Evolutionary conservation across 164 flowering plant species (phyloP).

Genomic region (Echeveria elegans): DNA sequence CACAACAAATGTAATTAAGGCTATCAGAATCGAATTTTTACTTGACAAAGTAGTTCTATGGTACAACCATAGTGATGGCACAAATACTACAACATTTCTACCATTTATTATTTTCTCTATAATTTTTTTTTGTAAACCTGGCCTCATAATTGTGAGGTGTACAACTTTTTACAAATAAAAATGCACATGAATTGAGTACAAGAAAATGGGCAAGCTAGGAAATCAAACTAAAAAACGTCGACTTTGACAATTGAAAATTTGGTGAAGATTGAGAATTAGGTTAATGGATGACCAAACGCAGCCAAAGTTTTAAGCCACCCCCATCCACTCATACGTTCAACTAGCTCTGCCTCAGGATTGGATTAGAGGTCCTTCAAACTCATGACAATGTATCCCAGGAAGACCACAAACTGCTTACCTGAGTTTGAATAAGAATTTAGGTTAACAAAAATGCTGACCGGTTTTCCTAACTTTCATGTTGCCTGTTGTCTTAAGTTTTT

Average conservation of each 20-base stretch:
- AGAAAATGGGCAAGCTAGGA: too few species aligned
- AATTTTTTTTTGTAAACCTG: neutral
- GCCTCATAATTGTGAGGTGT: too few species aligned
- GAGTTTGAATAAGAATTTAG: neutral
- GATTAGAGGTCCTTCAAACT: neutral
- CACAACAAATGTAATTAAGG: too few species aligned
- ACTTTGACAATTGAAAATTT: neutral
- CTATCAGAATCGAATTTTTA: too few species aligned
- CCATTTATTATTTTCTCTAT: too few species aligned
- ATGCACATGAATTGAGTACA: neutral
- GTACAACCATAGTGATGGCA: too few species aligned
- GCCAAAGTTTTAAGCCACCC: neutral
- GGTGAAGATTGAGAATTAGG: neutral
- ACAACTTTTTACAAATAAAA: too few species aligned
- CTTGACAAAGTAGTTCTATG: too few species aligned
- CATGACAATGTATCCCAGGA: neutral
- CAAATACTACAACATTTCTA: too few species aligned
- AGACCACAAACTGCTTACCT: neutral
- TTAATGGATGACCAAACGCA: conserved; percentile 1
- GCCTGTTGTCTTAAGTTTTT: neutral
- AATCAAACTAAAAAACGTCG: neutral
- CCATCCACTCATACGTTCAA: neutral
- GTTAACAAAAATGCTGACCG: neutral
- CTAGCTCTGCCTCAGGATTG: neutral
- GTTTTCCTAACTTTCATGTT: neutral